Evolutionary conservation across 1,284 basidiomycete species (phyloP).

Genomic region (Mycosarcoma mackinlayi): DNA sequence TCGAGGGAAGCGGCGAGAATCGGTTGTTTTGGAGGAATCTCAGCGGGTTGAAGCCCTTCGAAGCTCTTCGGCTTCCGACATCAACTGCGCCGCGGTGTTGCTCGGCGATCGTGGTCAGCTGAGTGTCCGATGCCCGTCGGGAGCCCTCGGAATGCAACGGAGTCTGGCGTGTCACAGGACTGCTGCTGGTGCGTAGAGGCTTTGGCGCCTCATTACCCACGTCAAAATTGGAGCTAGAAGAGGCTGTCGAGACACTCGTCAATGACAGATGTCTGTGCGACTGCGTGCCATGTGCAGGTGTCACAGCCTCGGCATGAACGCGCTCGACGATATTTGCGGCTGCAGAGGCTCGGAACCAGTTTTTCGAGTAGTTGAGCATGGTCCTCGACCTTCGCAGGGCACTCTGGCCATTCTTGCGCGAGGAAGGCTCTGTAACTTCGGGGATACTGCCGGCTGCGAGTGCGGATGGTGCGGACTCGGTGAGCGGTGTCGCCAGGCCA

Average conservation of each 20-base stretch:
- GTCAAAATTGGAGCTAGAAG: slow-evolving; percentile 3
- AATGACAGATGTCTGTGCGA: slow-evolving; percentile 7
- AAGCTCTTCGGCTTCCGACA: slow-evolving; percentile 4
- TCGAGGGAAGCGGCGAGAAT: slow-evolving; percentile 39
- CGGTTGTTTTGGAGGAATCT: slow-evolving; percentile 45
- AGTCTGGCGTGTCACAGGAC: slow-evolving; percentile 23
- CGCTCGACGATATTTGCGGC: slow-evolving; percentile 35
- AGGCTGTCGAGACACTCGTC: slow-evolving; percentile 1
- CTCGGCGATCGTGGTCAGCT: slow-evolving; percentile 27
- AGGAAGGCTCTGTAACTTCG: slow-evolving; percentile 1
- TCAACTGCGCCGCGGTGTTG: slow-evolving; percentile 12
- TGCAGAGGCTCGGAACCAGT: slow-evolving; percentile 41
- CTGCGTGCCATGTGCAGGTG: slow-evolving; percentile 1
- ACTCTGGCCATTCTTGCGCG: slow-evolving; percentile 19
- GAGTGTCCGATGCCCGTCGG: slow-evolving; percentile 39
- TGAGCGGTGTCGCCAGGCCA: slow-evolving; percentile 16
- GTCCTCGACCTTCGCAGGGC: slow-evolving; percentile 47
- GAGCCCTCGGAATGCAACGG: slow-evolving; percentile 14
- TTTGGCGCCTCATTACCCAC: slow-evolving; percentile 2
- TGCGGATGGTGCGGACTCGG: slow-evolving; percentile 15
- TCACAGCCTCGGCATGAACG: slow-evolving; percentile 24
- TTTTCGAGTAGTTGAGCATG: slow-evolving; percentile 41
- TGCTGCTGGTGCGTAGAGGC: slow-evolving; percentile 26
- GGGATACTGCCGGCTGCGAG: background rate
- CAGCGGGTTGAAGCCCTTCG: slow-evolving; percentile 31